Evolutionary conservation across 2,329 filamentous ascomycete genomes (phyloP).

Genomic region (Gnomoniopsis sp.): DNA sequence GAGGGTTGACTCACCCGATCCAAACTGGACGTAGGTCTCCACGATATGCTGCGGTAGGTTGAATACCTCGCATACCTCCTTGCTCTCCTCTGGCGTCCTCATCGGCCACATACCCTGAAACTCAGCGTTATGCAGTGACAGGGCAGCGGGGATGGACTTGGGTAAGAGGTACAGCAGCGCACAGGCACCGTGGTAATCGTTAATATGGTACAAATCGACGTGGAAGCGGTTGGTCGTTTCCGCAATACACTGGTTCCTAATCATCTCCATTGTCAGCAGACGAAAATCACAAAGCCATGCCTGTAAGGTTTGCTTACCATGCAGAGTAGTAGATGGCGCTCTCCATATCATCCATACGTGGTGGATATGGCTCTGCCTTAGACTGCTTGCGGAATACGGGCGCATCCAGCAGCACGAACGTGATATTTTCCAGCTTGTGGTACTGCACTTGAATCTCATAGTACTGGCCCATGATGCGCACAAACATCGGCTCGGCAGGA

Average conservation of each 20-base stretch:
- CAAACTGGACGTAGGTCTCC: slow-evolving; percentile 60
- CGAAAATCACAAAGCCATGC: background rate
- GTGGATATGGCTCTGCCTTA: slow-evolving; percentile 59
- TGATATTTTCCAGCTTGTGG: slow-evolving; percentile 62
- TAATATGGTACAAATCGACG: slow-evolving; percentile 36
- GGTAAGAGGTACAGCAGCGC: slow-evolving; percentile 64
- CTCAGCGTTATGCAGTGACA: slow-evolving; percentile 66
- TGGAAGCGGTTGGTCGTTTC: slow-evolving; percentile 58
- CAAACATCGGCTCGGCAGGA: slow-evolving; percentile 57
- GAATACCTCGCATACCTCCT: slow-evolving; percentile 61
- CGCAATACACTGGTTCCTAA: slow-evolving; percentile 69
- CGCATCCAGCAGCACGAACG: slow-evolving; percentile 64
- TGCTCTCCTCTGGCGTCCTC: slow-evolving; percentile 55
- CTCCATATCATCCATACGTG: slow-evolving; percentile 65
- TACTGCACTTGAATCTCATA: slow-evolving; percentile 65
- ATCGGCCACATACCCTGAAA: slow-evolving; percentile 68
- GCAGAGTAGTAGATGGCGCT: slow-evolving; percentile 67
- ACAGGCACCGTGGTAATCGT: slow-evolving; percentile 34
- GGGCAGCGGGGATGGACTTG: slow-evolving; percentile 52
- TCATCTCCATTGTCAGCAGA: slow-evolving; percentile 34
- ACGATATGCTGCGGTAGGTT: slow-evolving; percentile 55
- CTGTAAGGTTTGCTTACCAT: slow-evolving; percentile 36
- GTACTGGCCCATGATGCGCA: slow-evolving; percentile 57
- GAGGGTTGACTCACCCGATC: slow-evolving; percentile 36
- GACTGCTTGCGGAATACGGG: slow-evolving; percentile 63